Evolutionary conservation across 1,284 basidiomycete genomes (phyloP), one percentile per base, ranked within the genome.

Genomic region (Cutaneotrichosporon spelunceum): DNA sequence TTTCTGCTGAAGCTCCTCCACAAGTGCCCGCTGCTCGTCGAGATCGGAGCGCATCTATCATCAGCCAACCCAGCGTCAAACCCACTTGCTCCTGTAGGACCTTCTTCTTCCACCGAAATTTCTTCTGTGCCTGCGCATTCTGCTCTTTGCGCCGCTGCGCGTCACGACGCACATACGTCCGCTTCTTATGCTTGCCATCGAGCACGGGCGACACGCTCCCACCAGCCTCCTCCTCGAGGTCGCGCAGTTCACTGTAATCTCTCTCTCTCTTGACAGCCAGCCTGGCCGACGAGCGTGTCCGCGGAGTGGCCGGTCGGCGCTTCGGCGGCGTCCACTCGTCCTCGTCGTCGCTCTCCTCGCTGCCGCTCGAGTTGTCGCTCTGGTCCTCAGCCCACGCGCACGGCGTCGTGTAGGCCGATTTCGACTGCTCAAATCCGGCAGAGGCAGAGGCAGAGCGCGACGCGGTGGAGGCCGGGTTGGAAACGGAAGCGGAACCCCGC

Each of bases 111-210:
- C 52, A 57, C 14, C 70, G 58, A 50, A 64, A 68, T 47, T 66
- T 68, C 49, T 67, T 69, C 61, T 70, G 69, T 8, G 69, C 68
- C 56, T 60, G 61, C 16, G 66, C 68, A 44, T 70, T 72, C 62
- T 72, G 70, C 47, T 62, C 60, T 53, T 63, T 65, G 30, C 70
- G 61, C n/a, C 63, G 62, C 56, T 67, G 62, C 21, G 59, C 61
- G 30, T 71, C 67, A 36, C 68, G 62, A 24, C 65, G 61, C 21
- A 61, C 55, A 50, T 67, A 67, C 9, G 53, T 58, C 11, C 63
- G 61, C 23, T 64, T 60, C 59, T 64, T 62, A 4, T 55, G 56
- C 8, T 52, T 52, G 29, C 50, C 42, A 2, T 47, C 50, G 30
- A 19, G 49, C 48, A 14, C 26, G 2, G 48, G 27, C 27, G 27